These are phyloP conservation scores for Tolypocladium tundrense DNA, from an alignment of 2,329 filamentous ascomycete genomes.

Conservation along the genomic window DNA sequence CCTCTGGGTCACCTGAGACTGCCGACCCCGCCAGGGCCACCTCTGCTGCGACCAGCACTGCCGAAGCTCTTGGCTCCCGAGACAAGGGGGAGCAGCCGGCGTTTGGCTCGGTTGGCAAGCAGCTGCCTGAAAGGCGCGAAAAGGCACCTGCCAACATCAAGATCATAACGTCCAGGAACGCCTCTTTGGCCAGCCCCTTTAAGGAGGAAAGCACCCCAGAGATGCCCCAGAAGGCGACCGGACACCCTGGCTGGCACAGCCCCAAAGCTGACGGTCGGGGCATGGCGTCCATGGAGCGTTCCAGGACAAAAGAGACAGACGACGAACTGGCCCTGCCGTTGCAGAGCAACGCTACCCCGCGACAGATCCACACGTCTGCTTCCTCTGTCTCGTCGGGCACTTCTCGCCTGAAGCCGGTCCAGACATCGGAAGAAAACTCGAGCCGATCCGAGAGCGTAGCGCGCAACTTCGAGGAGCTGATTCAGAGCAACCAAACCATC, in stretches of 20 bases:
- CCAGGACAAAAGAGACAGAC: conserved; percentile 22
- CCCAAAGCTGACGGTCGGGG: conserved; percentile 23
- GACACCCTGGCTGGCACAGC: conserved; percentile 12
- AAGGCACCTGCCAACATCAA: conserved; percentile 18
- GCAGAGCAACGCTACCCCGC: conserved; percentile 14
- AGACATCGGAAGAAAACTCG: conserved; percentile 48
- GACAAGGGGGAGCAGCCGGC: not conserved
- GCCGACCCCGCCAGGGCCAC: not conserved
- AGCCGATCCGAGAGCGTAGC: conserved; percentile 47
- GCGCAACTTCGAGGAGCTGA: conserved; percentile 66
- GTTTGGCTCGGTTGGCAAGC: not conserved
- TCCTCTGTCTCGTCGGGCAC: conserved; percentile 41
- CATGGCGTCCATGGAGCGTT: conserved; percentile 28
- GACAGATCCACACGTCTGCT: conserved; percentile 35
- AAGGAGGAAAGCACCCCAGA: conserved; percentile 22
- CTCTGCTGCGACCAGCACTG: not conserved
- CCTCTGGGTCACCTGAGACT: not conserved
- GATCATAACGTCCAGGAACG: conserved; percentile 21
- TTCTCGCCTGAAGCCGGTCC: conserved; percentile 40
- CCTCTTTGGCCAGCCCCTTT: conserved; percentile 17
- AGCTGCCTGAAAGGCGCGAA: not conserved
- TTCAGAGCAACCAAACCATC: conserved; percentile 72
- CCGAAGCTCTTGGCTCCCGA: not conserved
- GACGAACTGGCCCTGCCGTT: conserved; percentile 15
- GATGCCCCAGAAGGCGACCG: conserved; percentile 19